These are phyloP conservation scores for Vitrella brassicaformis DNA, from an alignment of 73 alveolate genomes.

Conservation along the genomic window DNA sequence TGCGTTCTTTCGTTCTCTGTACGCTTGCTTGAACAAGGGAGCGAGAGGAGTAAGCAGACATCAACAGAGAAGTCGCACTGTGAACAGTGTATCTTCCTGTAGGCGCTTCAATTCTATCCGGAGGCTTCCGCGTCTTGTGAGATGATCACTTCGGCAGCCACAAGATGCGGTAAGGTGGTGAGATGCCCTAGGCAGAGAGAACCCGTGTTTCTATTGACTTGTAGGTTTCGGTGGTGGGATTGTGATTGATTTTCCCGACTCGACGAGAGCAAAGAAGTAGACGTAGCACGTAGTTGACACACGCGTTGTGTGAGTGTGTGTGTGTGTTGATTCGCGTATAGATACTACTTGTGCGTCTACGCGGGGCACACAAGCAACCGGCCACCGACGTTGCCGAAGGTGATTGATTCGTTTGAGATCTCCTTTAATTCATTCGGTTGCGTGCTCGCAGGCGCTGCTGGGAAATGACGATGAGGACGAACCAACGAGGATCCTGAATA, in stretches of 20 bases:
- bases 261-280: conserved; percentile 31
- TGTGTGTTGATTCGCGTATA: background rate
- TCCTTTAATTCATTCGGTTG: too few relatives aligned
- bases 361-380: background rate
- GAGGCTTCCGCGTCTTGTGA: conserved; percentile 73
- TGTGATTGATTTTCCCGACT: conserved; percentile 13
- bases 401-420: too few relatives aligned
- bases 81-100: too few relatives aligned
- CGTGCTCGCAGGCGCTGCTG: too few relatives aligned
- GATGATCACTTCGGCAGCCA: conserved; percentile 68
- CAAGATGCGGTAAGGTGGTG: conserved; percentile 32
- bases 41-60: conserved; percentile 64
- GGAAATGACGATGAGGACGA: conserved; percentile 7
- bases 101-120: conserved; percentile 76
- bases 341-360: background rate
- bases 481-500: conserved; percentile 1
- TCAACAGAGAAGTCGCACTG: too few relatives aligned
- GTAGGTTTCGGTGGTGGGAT: conserved; percentile 14
- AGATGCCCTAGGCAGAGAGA: background rate
- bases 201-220: background rate
- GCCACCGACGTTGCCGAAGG: background rate
- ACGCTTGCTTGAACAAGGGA: conserved; percentile 64
- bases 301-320: background rate
- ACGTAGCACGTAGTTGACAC: conserved; percentile 4
- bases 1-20: conserved; percentile 63